Conservation (phyloP, 2,329 filamentous ascomycete genomes). For the Colletotrichum noveboracense region DNA sequence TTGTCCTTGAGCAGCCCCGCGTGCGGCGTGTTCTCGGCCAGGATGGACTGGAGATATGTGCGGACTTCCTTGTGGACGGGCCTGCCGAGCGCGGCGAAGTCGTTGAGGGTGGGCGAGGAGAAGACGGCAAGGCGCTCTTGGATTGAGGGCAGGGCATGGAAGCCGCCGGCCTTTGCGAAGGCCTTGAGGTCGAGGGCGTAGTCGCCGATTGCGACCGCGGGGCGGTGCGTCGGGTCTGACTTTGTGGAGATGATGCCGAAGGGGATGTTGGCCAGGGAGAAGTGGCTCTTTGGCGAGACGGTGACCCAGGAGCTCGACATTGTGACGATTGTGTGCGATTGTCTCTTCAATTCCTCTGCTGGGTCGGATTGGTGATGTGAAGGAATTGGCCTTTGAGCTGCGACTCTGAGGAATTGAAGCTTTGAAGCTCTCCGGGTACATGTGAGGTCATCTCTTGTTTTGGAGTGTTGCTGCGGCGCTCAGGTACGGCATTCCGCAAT, state of each 20-base stretch:
- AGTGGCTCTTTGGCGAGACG: constrained; percentile 48
- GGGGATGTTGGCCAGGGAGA: constrained; percentile 81
- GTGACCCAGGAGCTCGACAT: constrained; percentile 29
- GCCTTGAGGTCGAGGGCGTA: constrained; percentile 72
- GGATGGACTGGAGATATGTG: constrained; percentile 68
- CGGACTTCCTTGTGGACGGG: constrained; percentile 73
- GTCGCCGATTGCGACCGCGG: constrained; percentile 75
- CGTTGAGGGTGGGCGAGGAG: constrained; percentile 65
- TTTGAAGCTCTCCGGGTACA: not conserved
- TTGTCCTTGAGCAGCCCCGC: constrained; percentile 40
- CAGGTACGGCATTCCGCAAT: constrained; percentile 9
- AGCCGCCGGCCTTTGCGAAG: constrained; percentile 56
- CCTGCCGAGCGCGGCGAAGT: constrained; percentile 74
- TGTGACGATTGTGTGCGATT: not conserved
- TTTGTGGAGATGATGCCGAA: constrained; percentile 80
- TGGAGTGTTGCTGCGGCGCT: not conserved
- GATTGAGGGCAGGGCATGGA: constrained; percentile 32
- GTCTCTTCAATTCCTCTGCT: not conserved
- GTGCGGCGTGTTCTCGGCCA: constrained; percentile 57
- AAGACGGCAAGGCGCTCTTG: constrained; percentile 27
- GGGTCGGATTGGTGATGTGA: not conserved
- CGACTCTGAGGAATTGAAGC: not conserved
- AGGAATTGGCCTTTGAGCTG: not conserved
- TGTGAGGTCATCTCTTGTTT: constrained; percentile 11
- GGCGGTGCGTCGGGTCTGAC: constrained; percentile 59